Evolutionary conservation across 306 rosid species (phyloP).

Genomic region (Macrotyloma uniflorum): DNA sequence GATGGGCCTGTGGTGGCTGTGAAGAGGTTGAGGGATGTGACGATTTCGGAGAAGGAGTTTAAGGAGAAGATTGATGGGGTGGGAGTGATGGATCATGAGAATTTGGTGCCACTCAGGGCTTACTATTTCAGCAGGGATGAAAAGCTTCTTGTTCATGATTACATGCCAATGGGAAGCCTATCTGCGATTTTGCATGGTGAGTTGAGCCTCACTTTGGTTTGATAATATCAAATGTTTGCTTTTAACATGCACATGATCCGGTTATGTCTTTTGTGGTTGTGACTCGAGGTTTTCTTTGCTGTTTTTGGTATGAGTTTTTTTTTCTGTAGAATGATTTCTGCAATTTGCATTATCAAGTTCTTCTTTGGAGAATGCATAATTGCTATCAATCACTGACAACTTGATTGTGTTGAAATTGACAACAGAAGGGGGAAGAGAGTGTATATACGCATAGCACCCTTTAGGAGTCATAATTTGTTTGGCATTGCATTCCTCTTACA

Average conservation of each 20-base stretch:
- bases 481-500: background rate
- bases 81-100: slow-evolving; percentile 68
- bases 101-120: slow-evolving; percentile 72
- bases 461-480: background rate
- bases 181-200: slow-evolving; percentile 77
- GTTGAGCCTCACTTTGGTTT: slow-evolving; percentile 1
- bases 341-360: slow-evolving; percentile 6
- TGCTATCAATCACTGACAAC: background rate
- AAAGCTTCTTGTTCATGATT: slow-evolving; percentile 76
- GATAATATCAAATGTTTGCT: slow-evolving; percentile 6
- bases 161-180: slow-evolving; percentile 72
- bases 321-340: background rate
- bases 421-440: background rate
- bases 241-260: background rate
- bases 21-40: slow-evolving; percentile 69
- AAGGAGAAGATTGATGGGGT: slow-evolving; percentile 64
- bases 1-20: slow-evolving; percentile 65
- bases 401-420: slow-evolving; percentile 23
- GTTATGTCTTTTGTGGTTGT: background rate
- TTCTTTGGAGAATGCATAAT: background rate
- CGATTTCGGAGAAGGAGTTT: slow-evolving; percentile 58
- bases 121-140: slow-evolving; percentile 70
- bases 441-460: background rate
- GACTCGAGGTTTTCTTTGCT: slow-evolving; percentile 22
- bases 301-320: slow-evolving; percentile 14